Percentiles rank a stretch among this genome's conserved stretches.
Evolutionary conservation across 352 stramenopile species (phyloP).

Genomic region (Thalassiosira mediterranea): DNA sequence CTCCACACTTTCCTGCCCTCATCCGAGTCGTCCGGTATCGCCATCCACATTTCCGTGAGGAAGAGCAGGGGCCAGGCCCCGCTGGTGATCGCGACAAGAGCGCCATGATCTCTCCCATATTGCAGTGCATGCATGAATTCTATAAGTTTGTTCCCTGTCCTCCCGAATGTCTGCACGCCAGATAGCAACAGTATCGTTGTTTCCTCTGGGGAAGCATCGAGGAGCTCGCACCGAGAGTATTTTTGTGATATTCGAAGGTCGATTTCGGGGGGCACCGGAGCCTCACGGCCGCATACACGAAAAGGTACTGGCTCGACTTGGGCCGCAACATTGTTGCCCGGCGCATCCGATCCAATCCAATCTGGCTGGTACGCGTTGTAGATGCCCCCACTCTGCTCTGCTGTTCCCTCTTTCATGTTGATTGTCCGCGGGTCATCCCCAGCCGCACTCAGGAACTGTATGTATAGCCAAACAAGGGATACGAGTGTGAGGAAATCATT

Average conservation of each 20-base stretch:
- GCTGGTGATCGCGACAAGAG: neutral
- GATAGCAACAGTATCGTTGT: slow-evolving; percentile 14
- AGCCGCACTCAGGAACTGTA: neutral
- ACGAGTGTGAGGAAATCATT: no score
- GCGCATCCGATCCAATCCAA: neutral
- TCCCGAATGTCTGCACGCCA: slow-evolving; percentile 8
- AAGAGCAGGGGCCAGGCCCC: slow-evolving; percentile 10
- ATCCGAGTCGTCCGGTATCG: slow-evolving; percentile 8
- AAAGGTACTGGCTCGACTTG: slow-evolving; percentile 2
- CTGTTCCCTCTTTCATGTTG: neutral
- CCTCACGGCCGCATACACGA: slow-evolving; percentile 1
- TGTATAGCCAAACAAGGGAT: neutral
- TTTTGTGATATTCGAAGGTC: neutral
- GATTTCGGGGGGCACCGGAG: neutral
- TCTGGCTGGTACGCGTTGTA: no score
- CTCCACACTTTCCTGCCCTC: slow-evolving; percentile 16
- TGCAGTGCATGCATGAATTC: slow-evolving; percentile 21
- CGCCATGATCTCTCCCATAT: slow-evolving; percentile 3
- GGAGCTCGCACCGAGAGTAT: neutral
- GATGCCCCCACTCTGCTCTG: no score
- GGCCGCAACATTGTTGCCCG: neutral
- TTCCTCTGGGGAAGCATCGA: neutral
- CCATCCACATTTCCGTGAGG: slow-evolving; percentile 13
- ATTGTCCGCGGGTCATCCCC: neutral
- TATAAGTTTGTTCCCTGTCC: slow-evolving; percentile 27